Percentiles rank a stretch among this genome's conserved stretches.
Evolutionary conservation across 2,329 filamentous ascomycete genomes (phyloP).

Genomic region (Penicillium sp.): DNA sequence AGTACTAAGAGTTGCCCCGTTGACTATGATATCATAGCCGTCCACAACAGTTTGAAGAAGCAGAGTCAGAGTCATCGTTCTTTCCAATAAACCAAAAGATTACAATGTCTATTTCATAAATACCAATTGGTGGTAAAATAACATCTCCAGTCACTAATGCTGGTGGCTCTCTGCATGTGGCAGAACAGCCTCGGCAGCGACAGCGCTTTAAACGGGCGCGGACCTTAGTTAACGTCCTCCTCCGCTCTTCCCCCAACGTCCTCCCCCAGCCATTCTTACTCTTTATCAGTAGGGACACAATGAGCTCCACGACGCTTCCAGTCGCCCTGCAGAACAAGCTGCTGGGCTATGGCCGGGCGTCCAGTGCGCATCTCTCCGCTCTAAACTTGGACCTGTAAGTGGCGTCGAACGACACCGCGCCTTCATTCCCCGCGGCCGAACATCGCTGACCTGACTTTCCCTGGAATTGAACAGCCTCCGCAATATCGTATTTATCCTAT

Average conservation of each 20-base stretch:
- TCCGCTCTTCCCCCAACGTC: slow-evolving; percentile 17
- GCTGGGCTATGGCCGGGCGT: slow-evolving; percentile 39
- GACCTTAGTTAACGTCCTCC: slow-evolving; percentile 17
- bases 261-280: slow-evolving; percentile 13
- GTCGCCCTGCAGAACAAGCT: slow-evolving; percentile 51
- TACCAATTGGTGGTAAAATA: no score
- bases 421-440: slow-evolving; percentile 13
- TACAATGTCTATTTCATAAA: no score
- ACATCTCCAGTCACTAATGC: no score
- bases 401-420: not conserved
- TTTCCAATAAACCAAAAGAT: no score
- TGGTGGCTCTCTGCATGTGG: slow-evolving; percentile 21
- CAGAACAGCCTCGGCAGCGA: slow-evolving; percentile 10
- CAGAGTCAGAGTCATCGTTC: no score
- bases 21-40: no score
- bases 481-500: slow-evolving; percentile 87
- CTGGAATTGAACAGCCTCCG: slow-evolving; percentile 63
- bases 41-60: no score
- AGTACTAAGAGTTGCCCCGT: no score
- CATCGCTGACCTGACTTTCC: slow-evolving; percentile 7
- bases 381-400: slow-evolving; percentile 51
- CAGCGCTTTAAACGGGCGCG: slow-evolving; percentile 7
- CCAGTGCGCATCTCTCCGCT: slow-evolving; percentile 38
- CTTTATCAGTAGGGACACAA: slow-evolving; percentile 28
- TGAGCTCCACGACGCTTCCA: slow-evolving; percentile 48